Evolutionary conservation across 1,284 basidiomycete genomes (phyloP).

Genomic region (Rhizopogon parksii): DNA sequence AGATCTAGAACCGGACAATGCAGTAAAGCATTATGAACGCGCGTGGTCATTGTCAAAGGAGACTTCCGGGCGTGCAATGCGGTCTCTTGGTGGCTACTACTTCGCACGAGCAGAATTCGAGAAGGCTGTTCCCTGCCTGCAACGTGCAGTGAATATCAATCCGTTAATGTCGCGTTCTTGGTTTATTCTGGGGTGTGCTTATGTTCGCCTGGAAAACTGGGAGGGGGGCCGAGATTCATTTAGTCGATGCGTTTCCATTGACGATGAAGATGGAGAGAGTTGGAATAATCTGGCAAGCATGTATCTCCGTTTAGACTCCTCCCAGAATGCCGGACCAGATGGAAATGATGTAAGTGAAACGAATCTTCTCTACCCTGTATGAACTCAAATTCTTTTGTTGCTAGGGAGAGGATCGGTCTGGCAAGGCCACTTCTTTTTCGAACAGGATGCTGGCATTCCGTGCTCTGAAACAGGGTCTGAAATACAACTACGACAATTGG

Average conservation of each 20-base stretch:
- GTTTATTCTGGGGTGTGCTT: slow-evolving; percentile 94
- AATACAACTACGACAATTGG: slow-evolving; percentile 87
- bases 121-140: slow-evolving; percentile 63
- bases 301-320: slow-evolving; percentile 75
- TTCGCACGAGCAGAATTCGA: slow-evolving; percentile 65
- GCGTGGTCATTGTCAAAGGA: slow-evolving; percentile 82
- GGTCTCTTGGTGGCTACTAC: slow-evolving; percentile 82
- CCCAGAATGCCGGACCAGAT: slow-evolving; percentile 18
- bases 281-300: slow-evolving; percentile 98
- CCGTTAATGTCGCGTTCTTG: slow-evolving; percentile 83
- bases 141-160: slow-evolving; percentile 79
- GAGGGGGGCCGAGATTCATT: slow-evolving; percentile 80
- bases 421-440: slow-evolving; percentile 43
- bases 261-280: slow-evolving; percentile 95
- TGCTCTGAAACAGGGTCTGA: slow-evolving; percentile 88
- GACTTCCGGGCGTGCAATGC: slow-evolving; percentile 84
- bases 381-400: slow-evolving; percentile 10
- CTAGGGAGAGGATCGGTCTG: slow-evolving; percentile 13
- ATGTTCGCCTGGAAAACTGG: slow-evolving; percentile 79
- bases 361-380: background rate
- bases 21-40: slow-evolving; percentile 67
- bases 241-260: slow-evolving; percentile 78
- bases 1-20: slow-evolving; percentile 74
- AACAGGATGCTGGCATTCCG: slow-evolving; percentile 89
- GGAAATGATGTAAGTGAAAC: slow-evolving; percentile 23